A percentile compares a stretch with the other conserved stretches of the same genome.
These are phyloP conservation scores for Cucumis melo DNA, from an alignment of 306 rosid genomes.

Conservation along the genomic window DNA sequence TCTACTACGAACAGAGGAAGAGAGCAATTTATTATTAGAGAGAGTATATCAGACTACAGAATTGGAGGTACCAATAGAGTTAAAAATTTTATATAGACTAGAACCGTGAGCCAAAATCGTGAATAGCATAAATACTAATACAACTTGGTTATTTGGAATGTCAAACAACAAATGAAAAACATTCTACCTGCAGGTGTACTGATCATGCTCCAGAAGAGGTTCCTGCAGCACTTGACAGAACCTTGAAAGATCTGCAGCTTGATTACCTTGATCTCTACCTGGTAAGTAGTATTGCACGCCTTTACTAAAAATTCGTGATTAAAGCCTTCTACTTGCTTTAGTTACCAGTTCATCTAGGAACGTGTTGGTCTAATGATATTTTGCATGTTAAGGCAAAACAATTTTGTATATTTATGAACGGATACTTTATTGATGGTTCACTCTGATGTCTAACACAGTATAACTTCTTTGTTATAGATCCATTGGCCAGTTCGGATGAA, in stretches of 20 bases:
- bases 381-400: not conserved
- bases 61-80: too few relatives aligned
- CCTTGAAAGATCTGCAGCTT: constrained; percentile 66
- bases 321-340: not conserved
- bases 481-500: constrained; percentile 61
- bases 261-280: constrained; percentile 75
- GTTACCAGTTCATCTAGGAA: not conserved
- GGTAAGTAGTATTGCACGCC: constrained; percentile 25
- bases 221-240: constrained; percentile 47
- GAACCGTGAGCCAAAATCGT: too few relatives aligned
- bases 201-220: constrained; percentile 80
- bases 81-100: too few relatives aligned
- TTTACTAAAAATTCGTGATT: not conserved
- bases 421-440: not conserved
- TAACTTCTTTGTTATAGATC: constrained; percentile 22
- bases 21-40: too few relatives aligned
- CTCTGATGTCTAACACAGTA: not conserved
- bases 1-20: too few relatives aligned
- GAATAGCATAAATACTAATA: too few relatives aligned
- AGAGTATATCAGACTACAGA: too few relatives aligned
- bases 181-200: constrained; percentile 31
- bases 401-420: not conserved
- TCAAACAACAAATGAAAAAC: too few relatives aligned
- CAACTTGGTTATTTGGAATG: too few relatives aligned
- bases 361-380: not conserved